Evolutionary conservation across 768 basidiomycete genomes (phyloP).

Genomic region (Pulveroboletus sp.): DNA sequence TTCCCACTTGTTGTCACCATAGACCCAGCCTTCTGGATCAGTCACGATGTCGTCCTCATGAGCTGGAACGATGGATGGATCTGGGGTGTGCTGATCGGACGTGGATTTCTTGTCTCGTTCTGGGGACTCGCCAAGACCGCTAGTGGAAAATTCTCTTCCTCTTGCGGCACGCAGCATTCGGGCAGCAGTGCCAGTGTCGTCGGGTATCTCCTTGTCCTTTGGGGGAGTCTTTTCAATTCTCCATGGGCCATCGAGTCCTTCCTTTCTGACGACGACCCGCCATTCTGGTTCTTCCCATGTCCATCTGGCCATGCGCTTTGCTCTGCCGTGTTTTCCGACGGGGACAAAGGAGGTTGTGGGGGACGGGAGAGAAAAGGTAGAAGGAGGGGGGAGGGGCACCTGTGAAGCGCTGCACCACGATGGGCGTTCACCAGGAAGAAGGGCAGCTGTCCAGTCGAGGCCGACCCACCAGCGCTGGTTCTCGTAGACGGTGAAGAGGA

Average conservation of each 20-base stretch:
- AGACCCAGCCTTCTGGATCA: constrained; percentile 89
- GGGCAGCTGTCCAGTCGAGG: constrained; percentile 90
- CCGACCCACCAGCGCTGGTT: constrained; percentile 99
- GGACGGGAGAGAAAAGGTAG: constrained; percentile 62
- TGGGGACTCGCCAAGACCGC: constrained; percentile 16
- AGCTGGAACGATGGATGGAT: constrained; percentile 27
- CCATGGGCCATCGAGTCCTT: constrained; percentile 45
- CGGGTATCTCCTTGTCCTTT: constrained; percentile 35
- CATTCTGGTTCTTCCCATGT: constrained; percentile 90
- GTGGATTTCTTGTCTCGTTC: constrained; percentile 20
- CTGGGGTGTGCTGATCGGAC: constrained; percentile 25
- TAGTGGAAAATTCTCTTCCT: constrained; percentile 33
- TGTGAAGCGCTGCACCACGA: constrained; percentile 70
- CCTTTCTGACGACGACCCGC: constrained; percentile 62
- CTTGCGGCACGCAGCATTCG: constrained; percentile 54
- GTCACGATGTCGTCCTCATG: constrained; percentile 56
- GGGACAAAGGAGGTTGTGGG: constrained; percentile 54
- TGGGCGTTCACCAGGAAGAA: constrained; percentile 85
- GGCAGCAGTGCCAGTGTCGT: constrained; percentile 39
- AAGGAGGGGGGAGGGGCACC: constrained; percentile 63
- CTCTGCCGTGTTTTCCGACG: constrained; percentile 41
- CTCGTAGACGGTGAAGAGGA: constrained; percentile 87
- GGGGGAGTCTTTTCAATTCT: constrained; percentile 64
- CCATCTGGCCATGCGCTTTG: constrained; percentile 80
- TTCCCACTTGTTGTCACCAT: constrained; percentile 96